Base-by-base conservation (phyloP, 2,329 filamentous ascomycete species). In the Exserohilum rostratum region DNA sequence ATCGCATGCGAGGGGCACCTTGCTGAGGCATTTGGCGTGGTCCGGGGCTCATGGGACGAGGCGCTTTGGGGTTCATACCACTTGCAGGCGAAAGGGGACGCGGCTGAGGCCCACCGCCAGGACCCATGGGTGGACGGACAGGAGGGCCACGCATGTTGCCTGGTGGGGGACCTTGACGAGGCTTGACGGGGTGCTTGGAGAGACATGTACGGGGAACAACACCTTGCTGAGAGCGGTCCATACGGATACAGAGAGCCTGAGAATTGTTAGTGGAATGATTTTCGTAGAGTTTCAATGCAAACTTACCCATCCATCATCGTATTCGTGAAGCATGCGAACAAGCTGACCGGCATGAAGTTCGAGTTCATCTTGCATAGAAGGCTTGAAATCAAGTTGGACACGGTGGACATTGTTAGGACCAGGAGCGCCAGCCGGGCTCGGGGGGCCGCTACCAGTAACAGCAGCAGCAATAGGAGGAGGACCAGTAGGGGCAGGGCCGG, bases 281-380 rank as follows among this genome's bases (percentile, higher is more conserved):
- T 15, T 27, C 7, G n/a, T 2, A 12, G 40, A 33, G 9, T 17
- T 2, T 12, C 33, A 20, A 13, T 17, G 4, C 5, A 10, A 29
- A 83, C 90, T 84, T 84, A 93, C 90, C 95, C 95, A 99, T 68
- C 95, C 95, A 77, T 99, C 95, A 72, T 99, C 95, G 69, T 98
- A 99, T 77, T 96, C 93, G 71, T 98, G 93, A 47, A 98, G 82
- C 61, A 99, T 81, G 61, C 93, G 86, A 46, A 98, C 91, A 44
- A 99, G 82, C 59, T 96, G 88, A 47, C 95, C 95, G 53, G 88
- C 85, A 59, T 81, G 84, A 39, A 99, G 83, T 59, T 87, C 90
- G 69, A 99, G 82, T 77, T 99, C 95, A 71, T 99, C 95, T 5
- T 91, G 89, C 83, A 98, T 88, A 3, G 90, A 93, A 22, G 95